Evolutionary conservation across 2,329 filamentous ascomycete species (phyloP), one percentile per base, ranked within the genome.

Genomic region (Botrytis tulipae): DNA sequence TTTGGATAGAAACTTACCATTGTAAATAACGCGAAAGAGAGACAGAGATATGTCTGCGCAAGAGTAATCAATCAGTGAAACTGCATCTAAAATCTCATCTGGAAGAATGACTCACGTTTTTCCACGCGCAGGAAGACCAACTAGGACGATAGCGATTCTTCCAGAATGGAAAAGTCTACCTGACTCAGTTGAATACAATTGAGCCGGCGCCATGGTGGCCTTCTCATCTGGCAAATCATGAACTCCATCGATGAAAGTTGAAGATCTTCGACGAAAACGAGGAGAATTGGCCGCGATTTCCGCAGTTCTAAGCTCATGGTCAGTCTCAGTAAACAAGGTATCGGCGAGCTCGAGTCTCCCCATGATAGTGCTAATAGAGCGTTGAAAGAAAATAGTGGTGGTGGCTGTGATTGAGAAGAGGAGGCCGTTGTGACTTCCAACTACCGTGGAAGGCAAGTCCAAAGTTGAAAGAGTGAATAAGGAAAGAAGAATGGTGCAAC

Each of bases 151-250:
- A 66, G 95, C 95, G 81, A 99, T 99, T 73, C 95, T 91, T 66
- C 96, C 96, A 35, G 96, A 98, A 83, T 99, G 96, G 82, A 99
- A 99, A 44, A 99, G 90, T 60, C 96, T 90, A 67, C 96, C 96
- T 66, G 95, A 98, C 88, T 98, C 97, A 71, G 96, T 99, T 82
- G 94, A 98, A 85, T 99, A 99, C 63, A 99, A 88, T 84, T 99
- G 96, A 78, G 96, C 96, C 44, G 96, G 96, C 8, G 96, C 96
- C 88, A 97, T 89, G 74, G 77, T 77, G 29, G 88, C 87, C 65
- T 78, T 86, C 79, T 94, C 94, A 81, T 95, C 92, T 14, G 93
- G 90, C 71, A 97, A 87, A 85, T 98, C 95, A 84, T 98, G 95
- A 79, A 98, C 98, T 77, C 93, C 95, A 86, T 98, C 96, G 79